A percentile compares a stretch with the other conserved stretches of the same genome.
phyloP scores from a whole-genome alignment of 441 rosid genomes.

The Brassica balearica region DNA sequence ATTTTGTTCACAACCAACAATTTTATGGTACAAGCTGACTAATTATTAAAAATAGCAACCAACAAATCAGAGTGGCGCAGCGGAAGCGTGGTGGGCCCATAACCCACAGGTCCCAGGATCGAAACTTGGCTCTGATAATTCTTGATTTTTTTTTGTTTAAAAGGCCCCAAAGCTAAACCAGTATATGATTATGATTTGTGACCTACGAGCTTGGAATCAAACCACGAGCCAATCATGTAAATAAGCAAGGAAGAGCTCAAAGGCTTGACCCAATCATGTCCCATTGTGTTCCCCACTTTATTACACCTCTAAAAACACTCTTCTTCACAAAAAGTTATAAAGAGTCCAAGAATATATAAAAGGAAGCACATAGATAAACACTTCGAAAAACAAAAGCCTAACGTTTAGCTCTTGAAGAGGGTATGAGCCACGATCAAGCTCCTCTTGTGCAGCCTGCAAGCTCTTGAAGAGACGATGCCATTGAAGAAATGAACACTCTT shows the following conservation, averaged over 20 bases:
- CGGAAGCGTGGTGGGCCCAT: conserved; percentile 99
- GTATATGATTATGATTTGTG: too few relatives aligned
- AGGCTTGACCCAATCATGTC: too few relatives aligned
- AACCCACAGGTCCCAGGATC: conserved; percentile 96
- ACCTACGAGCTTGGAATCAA: too few relatives aligned
- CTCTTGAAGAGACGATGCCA: conserved; percentile 78
- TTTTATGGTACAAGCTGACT: neutral
- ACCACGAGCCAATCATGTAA: too few relatives aligned
- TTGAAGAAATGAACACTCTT: neutral
- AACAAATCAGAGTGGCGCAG: conserved; percentile 81
- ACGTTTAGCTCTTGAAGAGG: conserved; percentile 49
- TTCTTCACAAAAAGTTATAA: conserved; percentile 29
- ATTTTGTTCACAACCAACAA: neutral
- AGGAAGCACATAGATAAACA: conserved; percentile 26
- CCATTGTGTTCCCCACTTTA: conserved; percentile 37
- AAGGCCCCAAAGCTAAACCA: neutral
- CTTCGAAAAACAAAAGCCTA: conserved; percentile 31
- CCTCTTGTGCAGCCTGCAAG: conserved; percentile 96
- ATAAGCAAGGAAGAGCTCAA: too few relatives aligned
- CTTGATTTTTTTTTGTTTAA: too few relatives aligned
- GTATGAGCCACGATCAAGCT: conserved; percentile 79
- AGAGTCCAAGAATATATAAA: conserved; percentile 26
- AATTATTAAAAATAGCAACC: too few relatives aligned
- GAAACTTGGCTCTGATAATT: conserved; percentile 87
- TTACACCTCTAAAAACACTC: conserved; percentile 19